These are phyloP conservation scores for Pichia terricola DNA, from an alignment of 1,139 yeast genomes.

Conservation along the genomic window DNA sequence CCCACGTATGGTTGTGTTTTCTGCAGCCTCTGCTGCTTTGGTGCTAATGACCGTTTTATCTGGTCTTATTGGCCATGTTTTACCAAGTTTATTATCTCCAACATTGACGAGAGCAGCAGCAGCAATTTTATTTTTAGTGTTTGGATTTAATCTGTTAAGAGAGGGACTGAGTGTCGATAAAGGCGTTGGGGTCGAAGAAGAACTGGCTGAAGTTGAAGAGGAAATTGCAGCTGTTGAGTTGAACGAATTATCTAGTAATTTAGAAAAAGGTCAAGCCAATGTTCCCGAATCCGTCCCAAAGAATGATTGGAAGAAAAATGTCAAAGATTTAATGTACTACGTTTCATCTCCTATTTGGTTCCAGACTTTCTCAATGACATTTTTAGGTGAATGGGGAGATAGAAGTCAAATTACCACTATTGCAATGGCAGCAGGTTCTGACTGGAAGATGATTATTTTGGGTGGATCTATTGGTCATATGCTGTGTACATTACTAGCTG, in stretches of 20 bases:
- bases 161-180: conserved; percentile 83
- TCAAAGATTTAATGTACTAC: conserved; percentile 25
- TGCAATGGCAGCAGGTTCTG: conserved; percentile 97
- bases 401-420: conserved; percentile 96
- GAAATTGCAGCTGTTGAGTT: conserved; percentile 66
- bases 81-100: conserved; percentile 76
- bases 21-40: conserved; percentile 81
- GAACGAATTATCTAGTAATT: conserved; percentile 38
- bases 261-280: conserved; percentile 44
- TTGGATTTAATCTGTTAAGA: conserved; percentile 64
- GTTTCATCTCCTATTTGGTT: conserved; percentile 85
- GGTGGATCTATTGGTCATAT: conserved; percentile 92
- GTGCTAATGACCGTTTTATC: conserved; percentile 86
- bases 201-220: conserved; percentile 92
- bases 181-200: conserved; percentile 83
- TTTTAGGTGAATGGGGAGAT: conserved; percentile 98
- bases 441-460: conserved; percentile 78
- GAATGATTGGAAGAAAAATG: conserved; percentile 1
- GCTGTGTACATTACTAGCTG: conserved; percentile 87
- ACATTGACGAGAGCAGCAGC: conserved; percentile 76
- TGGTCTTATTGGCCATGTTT: conserved; percentile 84
- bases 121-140: conserved; percentile 67
- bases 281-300: neutral
- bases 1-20: conserved; percentile 69
- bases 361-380: conserved; percentile 92